A percentile compares a stretch with the other conserved stretches of the same genome.
These are phyloP conservation scores for Entomortierella lignicola DNA, from an alignment of 192 early-diverging fungal genomes.

Conservation along the genomic window DNA sequence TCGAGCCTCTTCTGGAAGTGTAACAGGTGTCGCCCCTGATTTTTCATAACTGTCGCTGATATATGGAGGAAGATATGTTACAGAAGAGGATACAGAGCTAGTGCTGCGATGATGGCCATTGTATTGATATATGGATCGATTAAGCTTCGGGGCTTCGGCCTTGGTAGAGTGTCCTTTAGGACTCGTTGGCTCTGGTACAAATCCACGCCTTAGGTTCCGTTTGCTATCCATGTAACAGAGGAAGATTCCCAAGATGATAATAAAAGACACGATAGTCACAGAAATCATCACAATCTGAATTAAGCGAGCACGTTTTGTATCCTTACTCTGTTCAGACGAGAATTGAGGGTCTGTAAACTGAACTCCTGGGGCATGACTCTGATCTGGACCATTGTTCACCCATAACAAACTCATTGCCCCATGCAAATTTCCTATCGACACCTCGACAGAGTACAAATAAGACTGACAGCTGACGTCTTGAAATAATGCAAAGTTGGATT, in stretches of 20 bases:
- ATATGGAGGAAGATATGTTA: constrained; percentile 37
- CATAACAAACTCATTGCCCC: constrained; percentile 18
- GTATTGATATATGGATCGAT: constrained; percentile 19
- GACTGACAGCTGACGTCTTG: constrained; percentile 22
- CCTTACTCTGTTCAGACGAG: background rate
- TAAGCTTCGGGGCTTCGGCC: constrained; percentile 20
- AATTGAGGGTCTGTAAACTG: constrained; percentile 10
- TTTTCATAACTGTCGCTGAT: constrained; percentile 3
- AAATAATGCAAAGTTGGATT: constrained; percentile 29
- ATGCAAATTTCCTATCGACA: constrained; percentile 2
- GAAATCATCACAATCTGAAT: constrained; percentile 12
- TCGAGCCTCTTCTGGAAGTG: background rate
- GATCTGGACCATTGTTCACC: background rate
- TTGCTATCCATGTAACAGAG: constrained; percentile 21
- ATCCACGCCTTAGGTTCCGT: constrained; percentile 1
- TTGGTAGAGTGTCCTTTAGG: constrained; percentile 5
- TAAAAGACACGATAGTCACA: background rate
- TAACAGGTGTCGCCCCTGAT: background rate
- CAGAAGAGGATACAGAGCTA: constrained; percentile 18
- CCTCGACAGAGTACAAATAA: constrained; percentile 34
- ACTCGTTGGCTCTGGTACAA: constrained; percentile 12
- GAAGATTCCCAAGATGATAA: constrained; percentile 2
- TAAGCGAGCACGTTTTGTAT: background rate
- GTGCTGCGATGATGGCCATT: constrained; percentile 12
- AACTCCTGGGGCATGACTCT: constrained; percentile 1